Evolutionary conservation across 305 asterid genomes (phyloP).

Genomic region (Solanum hybrid): DNA sequence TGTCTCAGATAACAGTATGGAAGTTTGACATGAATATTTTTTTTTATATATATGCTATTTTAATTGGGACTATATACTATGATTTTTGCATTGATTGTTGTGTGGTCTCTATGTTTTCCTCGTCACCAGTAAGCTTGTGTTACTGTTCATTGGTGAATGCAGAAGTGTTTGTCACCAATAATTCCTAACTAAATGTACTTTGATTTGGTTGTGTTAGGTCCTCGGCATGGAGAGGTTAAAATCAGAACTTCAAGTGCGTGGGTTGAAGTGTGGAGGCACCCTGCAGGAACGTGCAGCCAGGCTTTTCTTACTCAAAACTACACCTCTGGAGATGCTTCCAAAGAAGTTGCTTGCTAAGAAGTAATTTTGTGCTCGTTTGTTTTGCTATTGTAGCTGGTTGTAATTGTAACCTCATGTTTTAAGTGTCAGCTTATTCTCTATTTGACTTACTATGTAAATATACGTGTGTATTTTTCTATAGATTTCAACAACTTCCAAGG

Average conservation of each 20-base stretch:
- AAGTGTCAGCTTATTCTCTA: neutral
- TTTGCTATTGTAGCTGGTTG: conserved; percentile 4
- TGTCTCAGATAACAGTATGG: neutral
- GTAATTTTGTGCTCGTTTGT: conserved; percentile 21
- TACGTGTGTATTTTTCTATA: neutral
- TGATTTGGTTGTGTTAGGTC: conserved; percentile 30
- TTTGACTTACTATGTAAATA: neutral
- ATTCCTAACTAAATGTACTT: neutral
- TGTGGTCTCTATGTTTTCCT: neutral
- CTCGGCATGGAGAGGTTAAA: conserved; percentile 78
- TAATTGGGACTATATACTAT: neutral
- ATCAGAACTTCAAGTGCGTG: conserved; percentile 64
- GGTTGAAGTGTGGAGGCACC: conserved; percentile 92
- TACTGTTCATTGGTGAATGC: neutral
- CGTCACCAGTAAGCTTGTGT: neutral
- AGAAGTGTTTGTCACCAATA: neutral
- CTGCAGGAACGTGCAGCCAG: conserved; percentile 82
- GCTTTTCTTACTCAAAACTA: conserved; percentile 83
- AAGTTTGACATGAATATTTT: neutral
- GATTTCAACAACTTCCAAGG: neutral
- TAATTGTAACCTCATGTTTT: neutral
- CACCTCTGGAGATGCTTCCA: conserved; percentile 75
- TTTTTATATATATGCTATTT: neutral
- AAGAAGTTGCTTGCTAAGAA: conserved; percentile 86
- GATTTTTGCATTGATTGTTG: neutral